phyloP scores from a whole-genome alignment of 1,284 basidiomycete genomes.

The Dichomitus squalens region DNA sequence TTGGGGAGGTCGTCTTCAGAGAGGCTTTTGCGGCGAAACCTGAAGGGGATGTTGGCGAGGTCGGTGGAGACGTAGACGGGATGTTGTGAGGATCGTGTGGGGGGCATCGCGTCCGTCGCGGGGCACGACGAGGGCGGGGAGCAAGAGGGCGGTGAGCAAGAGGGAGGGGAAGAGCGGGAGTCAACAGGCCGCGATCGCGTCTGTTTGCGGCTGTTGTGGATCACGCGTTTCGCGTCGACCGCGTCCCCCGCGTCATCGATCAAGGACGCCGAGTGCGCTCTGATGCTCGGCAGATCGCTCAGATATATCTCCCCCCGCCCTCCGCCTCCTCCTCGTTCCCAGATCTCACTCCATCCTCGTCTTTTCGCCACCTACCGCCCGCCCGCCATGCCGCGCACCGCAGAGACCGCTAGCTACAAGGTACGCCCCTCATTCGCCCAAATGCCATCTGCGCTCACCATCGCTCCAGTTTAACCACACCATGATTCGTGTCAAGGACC shows the following conservation, averaged over 20 bases:
- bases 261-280: not conserved
- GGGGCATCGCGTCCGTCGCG: no score
- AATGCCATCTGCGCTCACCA: not conserved
- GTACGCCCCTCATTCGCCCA: conserved; percentile 32
- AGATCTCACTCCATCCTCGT: not conserved
- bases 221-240: conserved; percentile 24
- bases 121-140: conserved; percentile 7
- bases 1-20: conserved; percentile 20
- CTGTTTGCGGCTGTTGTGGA: conserved; percentile 26
- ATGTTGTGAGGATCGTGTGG: not conserved
- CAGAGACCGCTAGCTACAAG: conserved; percentile 69
- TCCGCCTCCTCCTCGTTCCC: not conserved
- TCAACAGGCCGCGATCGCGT: conserved; percentile 27
- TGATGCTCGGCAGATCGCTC: not conserved
- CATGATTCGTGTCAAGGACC: conserved; percentile 90
- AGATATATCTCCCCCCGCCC: not conserved
- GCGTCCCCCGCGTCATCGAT: conserved; percentile 16
- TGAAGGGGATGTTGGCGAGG: conserved; percentile 23
- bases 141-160: conserved; percentile 8
- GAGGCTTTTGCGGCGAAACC: conserved; percentile 27
- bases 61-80: conserved; percentile 4
- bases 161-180: conserved; percentile 19
- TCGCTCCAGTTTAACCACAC: conserved; percentile 80
- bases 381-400: conserved; percentile 58
- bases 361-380: conserved; percentile 6